Conservation (phyloP, 2,329 filamentous ascomycete species). For the Thielaviopsis cerberus region DNA sequence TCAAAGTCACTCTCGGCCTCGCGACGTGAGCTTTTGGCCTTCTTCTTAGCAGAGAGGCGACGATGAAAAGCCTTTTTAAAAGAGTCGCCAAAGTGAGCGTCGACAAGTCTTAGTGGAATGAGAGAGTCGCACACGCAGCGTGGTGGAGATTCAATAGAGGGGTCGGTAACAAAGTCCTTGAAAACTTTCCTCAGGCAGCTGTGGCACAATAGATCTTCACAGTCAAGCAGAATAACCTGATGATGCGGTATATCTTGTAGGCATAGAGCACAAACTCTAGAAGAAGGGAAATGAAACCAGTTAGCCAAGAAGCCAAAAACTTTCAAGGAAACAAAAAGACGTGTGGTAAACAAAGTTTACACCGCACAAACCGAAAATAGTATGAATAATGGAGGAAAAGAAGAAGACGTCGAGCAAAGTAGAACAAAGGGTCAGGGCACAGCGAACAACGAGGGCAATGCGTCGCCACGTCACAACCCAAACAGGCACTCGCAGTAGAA, state of each 20-base stretch:
- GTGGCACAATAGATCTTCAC: conserved; percentile 67
- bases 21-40: not conserved
- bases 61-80: conserved; percentile 70
- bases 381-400: not conserved
- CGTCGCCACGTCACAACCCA: conserved; percentile 9
- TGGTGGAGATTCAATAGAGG: conserved; percentile 63
- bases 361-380: not conserved
- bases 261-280: conserved; percentile 45
- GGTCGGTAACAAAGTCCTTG: conserved; percentile 55
- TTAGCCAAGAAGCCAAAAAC: not conserved
- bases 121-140: conserved; percentile 49
- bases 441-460: conserved; percentile 5
- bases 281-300: not conserved
- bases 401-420: not conserved
- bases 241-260: conserved; percentile 45
- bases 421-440: conserved; percentile 2
- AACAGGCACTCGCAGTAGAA: not conserved
- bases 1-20: not conserved
- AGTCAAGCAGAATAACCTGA: conserved; percentile 53
- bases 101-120: conserved; percentile 60
- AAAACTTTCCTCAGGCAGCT: conserved; percentile 58
- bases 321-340: not conserved
- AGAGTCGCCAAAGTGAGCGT: conserved; percentile 49
- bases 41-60: conserved; percentile 54
- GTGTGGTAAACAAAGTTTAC: not conserved